Percentiles rank a stretch among this genome's conserved stretches.
Conservation (phyloP, 345 rosid species). For the Hibiscus mutabilis region DNA sequence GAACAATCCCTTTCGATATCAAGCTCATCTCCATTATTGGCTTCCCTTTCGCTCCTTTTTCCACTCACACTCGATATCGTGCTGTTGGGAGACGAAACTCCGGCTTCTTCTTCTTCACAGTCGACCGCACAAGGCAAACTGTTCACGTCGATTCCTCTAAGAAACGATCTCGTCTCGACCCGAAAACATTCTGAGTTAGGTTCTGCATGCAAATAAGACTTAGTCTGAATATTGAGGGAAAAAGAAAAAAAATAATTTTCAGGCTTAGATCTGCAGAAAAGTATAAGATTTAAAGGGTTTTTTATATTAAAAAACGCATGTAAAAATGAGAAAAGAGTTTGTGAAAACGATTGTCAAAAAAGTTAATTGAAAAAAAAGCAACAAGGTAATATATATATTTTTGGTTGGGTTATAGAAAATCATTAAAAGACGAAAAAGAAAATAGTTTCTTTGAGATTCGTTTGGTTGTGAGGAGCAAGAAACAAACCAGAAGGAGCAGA, state of each 20-base stretch:
- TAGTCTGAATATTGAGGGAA: neutral
- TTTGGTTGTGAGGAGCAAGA: slow-evolving; percentile 20
- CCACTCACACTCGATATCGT: slow-evolving; percentile 89
- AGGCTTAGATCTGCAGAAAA: slow-evolving; percentile 8
- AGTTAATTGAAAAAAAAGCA: neutral
- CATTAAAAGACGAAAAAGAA: too few relatives aligned
- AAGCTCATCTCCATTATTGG: slow-evolving; percentile 43
- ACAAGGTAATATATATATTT: neutral
- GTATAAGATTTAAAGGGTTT: neutral
- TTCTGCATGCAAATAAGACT: slow-evolving; percentile 52
- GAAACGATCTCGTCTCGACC: slow-evolving; percentile 44
- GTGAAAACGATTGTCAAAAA: slow-evolving; percentile 13
- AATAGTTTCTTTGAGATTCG: too few relatives aligned
- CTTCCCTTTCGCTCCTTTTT: slow-evolving; percentile 82
- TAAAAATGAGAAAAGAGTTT: slow-evolving; percentile 4
- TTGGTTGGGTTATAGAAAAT: too few relatives aligned
- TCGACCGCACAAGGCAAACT: slow-evolving; percentile 56
- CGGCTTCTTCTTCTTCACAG: slow-evolving; percentile 81
- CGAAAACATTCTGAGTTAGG: slow-evolving; percentile 46
- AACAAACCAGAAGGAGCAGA: slow-evolving; percentile 26
- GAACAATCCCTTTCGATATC: slow-evolving; percentile 67
- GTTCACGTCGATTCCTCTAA: slow-evolving; percentile 89
- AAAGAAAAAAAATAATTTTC: neutral
- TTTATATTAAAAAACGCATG: neutral
- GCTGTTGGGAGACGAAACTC: slow-evolving; percentile 89